Base-by-base conservation (phyloP, 1,284 basidiomycete species). In the Tetrapyrgos nigripes region DNA sequence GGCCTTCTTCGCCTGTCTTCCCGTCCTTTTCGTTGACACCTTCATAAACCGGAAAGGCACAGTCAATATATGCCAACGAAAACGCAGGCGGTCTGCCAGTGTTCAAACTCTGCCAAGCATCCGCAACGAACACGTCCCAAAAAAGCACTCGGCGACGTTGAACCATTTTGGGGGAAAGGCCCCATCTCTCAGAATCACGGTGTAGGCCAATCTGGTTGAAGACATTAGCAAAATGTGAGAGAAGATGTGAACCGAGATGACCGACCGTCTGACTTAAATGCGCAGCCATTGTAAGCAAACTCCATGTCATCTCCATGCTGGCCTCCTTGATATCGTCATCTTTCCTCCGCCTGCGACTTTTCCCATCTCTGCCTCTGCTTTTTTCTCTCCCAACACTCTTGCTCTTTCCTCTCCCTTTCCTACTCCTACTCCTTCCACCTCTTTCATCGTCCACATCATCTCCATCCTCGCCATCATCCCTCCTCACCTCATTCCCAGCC, bases 61-160 rank as follows among this genome's bases (percentile, higher is more conserved):
- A 86, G 69, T 88, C 81, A 60, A 87, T 76, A 57, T 86, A 89
- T 1, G 81, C 76, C 3, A 84, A 74, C 2, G 80, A 82, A 59
- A 88, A 86, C 4, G 81, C 79, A 0, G 85, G 87, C 1, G 84
- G 88, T 40, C 86, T 80, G n/a, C 86, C 88, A 0, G 83, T 87
- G 52, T 81, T 80, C 48, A 87, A 71, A 61, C 83, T 83, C 84
- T 78, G 71, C 72, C 82, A 85, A 11, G 77, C 74, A 63, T 86
- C 85, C 5, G 82, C 78, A 45, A 77, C 72, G 53, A 82, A 80
- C 46, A 85, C 71, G 66, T 83, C 83, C 86, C 86, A 88, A 61
- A 87, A 84, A 4, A 88, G 69, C 46, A 79, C 73, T 23, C 85
- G 78, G 40, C 86, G 77, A 50, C 82, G 75, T 59, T 85, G 77